phyloP scores from a whole-genome alignment of 768 basidiomycete genomes.

The Termitomyces sp. region DNA sequence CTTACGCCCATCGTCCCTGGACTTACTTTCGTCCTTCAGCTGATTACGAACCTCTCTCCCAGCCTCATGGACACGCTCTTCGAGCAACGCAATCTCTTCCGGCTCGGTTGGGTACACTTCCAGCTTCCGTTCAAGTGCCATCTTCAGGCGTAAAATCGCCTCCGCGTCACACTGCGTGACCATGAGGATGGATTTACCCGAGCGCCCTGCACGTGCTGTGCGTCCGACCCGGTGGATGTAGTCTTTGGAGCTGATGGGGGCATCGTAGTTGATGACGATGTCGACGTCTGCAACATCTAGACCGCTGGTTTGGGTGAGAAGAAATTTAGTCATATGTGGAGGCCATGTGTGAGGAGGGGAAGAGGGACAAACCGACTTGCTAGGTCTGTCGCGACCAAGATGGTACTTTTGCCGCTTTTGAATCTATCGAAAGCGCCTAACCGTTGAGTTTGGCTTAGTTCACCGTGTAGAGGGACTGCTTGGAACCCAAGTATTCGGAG shows the following conservation, averaged over 20 bases:
- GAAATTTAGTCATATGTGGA: background rate
- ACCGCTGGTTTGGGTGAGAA: constrained; percentile 47
- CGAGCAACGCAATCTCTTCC: constrained; percentile 80
- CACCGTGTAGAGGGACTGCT: constrained; percentile 91
- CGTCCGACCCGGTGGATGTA: constrained; percentile 97
- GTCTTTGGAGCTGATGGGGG: constrained; percentile 95
- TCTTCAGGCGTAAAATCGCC: constrained; percentile 88
- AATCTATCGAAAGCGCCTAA: constrained; percentile 91
- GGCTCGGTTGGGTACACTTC: constrained; percentile 78
- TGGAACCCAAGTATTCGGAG: constrained; percentile 91
- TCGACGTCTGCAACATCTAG: constrained; percentile 94
- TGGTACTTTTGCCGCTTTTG: constrained; percentile 81
- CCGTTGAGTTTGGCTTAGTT: constrained; percentile 87
- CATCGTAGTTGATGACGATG: constrained; percentile 94
- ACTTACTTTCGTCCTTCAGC: constrained; percentile 36
- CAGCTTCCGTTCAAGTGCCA: constrained; percentile 90
- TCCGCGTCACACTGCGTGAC: constrained; percentile 98
- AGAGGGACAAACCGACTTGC: constrained; percentile 67
- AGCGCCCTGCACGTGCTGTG: constrained; percentile 91
- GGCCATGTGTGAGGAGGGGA: background rate
- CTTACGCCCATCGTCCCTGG: constrained; percentile 26
- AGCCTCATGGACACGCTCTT: constrained; percentile 87
- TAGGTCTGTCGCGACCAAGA: constrained; percentile 95
- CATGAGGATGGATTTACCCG: constrained; percentile 91
- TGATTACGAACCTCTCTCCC: constrained; percentile 70